Base-by-base conservation (phyloP, 108 stramenopile species). In the Nitzschia putrida region DNA sequence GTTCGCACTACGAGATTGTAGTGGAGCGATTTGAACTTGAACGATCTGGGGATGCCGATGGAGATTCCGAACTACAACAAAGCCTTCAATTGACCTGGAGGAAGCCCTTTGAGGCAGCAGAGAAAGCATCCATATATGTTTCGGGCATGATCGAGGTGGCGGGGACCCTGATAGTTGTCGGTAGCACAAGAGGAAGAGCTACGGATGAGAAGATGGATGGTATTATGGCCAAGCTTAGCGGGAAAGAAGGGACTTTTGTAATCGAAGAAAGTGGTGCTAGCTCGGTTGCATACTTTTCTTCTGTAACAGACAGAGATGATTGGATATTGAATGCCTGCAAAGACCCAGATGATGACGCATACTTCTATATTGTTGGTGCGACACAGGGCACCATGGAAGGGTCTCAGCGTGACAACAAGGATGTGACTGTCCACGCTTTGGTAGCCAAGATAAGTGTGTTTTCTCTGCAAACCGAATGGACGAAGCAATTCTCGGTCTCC, bases 371-470 rank as follows among this genome's bases (percentile, higher is more conserved):
- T 44, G 68, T 69, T 7, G 76, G 76, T 29, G 76, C 69, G 5
- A 77, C 76, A 11, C 45, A 49, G 24, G 74, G 74, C 40, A 38
- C 10, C 4, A 74, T 68, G 74, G 66, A 74, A 24, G 43, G 24
- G 29, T 45, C 55, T 18, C 45, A 44, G 1, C 45, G 53, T 26
- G 37, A 45, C 9, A 41, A 34, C 9, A 29, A 14, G 7, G 69
- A 66, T 24, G 42, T 25, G 26, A 70, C 64, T 0, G 50, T 78
- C 8, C 61, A 76, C 56, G 83, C 77, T 12, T 54, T 76, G 39
- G 58, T 80, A 5, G 56, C 67, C 23, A 83, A 83, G 63, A 64
- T 83, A 7, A 13, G 71, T 21, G 59, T 76, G 13, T 53, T 50
- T 10, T 74, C 68, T 12, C 54, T 80, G 37, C 41, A 41, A 10